Evolutionary conservation across 768 basidiomycete species (phyloP).

Genomic region (Udeniomyces megalosporus): DNA sequence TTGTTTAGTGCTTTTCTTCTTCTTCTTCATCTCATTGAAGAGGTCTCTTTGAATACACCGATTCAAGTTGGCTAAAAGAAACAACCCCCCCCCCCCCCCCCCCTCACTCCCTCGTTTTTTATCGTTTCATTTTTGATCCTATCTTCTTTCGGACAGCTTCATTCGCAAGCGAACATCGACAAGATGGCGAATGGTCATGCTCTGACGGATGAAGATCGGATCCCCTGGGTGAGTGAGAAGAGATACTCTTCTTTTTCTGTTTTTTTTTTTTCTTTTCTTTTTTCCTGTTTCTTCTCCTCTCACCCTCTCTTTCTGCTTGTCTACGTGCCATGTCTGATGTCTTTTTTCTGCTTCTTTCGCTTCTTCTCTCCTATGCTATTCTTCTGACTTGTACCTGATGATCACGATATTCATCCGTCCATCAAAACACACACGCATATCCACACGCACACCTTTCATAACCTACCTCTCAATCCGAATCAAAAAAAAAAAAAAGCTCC

Average conservation of each 20-base stretch:
- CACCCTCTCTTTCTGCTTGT: not conserved
- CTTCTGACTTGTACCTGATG: not conserved
- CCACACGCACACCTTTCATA: too few species aligned
- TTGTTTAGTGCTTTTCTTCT: too few species aligned
- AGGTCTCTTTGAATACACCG: too few species aligned
- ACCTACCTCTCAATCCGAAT: too few species aligned
- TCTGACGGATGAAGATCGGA: constrained; percentile 1
- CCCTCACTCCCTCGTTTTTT: too few species aligned
- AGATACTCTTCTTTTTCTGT: not conserved
- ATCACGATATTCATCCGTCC: not conserved
- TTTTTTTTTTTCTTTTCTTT: not conserved
- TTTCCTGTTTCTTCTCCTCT: not conserved
- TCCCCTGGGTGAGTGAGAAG: constrained; percentile 7
- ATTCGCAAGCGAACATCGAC: constrained; percentile 1
- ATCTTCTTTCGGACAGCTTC: not conserved
- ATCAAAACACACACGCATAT: not conserved
- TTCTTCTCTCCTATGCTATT: too few species aligned
- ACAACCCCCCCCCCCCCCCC: too few species aligned
- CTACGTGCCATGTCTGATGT: not conserved
- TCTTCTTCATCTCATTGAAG: too few species aligned
- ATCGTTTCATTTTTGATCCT: too few species aligned
- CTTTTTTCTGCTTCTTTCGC: not conserved
- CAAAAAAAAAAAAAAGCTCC: not conserved
- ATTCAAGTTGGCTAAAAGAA: too few species aligned
- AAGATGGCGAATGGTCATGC: constrained; percentile 6